Evolutionary conservation across 2,329 filamentous ascomycete species (phyloP).

Genomic region (Pseudocercospora cruenta): DNA sequence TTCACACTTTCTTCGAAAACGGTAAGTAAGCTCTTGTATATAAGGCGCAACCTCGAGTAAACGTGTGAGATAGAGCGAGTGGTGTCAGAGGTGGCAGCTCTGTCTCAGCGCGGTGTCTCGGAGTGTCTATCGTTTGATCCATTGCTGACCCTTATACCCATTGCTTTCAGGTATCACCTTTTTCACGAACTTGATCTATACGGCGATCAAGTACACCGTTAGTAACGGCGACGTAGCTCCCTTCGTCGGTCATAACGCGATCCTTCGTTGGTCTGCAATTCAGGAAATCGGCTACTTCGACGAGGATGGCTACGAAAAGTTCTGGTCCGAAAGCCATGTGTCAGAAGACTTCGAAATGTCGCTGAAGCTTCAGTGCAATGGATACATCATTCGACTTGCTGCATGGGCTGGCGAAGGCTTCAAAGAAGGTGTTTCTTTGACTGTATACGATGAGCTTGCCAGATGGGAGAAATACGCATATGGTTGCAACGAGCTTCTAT

Average conservation of each 20-base stretch:
- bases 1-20: constrained; percentile 73
- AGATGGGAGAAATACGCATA: constrained; percentile 77
- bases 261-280: constrained; percentile 70
- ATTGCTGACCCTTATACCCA: too few relatives aligned
- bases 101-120: too few relatives aligned
- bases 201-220: constrained; percentile 70
- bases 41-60: too few relatives aligned
- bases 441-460: constrained; percentile 71
- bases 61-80: too few relatives aligned
- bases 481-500: constrained; percentile 71
- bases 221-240: constrained; percentile 72
- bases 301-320: constrained; percentile 65
- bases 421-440: constrained; percentile 73
- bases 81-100: too few relatives aligned
- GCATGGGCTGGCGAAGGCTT: constrained; percentile 71
- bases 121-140: too few relatives aligned
- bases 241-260: constrained; percentile 78
- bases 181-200: constrained; percentile 79
- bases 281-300: constrained; percentile 62
- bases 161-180: too few relatives aligned
- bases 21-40: too few relatives aligned
- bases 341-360: constrained; percentile 80
- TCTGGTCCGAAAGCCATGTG: constrained; percentile 75
- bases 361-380: constrained; percentile 69
- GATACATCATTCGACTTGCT: constrained; percentile 70